Percentiles rank a stretch among this genome's conserved stretches.
Conservation (phyloP, 768 basidiomycete genomes). For the Calocybe gangraenosa region DNA sequence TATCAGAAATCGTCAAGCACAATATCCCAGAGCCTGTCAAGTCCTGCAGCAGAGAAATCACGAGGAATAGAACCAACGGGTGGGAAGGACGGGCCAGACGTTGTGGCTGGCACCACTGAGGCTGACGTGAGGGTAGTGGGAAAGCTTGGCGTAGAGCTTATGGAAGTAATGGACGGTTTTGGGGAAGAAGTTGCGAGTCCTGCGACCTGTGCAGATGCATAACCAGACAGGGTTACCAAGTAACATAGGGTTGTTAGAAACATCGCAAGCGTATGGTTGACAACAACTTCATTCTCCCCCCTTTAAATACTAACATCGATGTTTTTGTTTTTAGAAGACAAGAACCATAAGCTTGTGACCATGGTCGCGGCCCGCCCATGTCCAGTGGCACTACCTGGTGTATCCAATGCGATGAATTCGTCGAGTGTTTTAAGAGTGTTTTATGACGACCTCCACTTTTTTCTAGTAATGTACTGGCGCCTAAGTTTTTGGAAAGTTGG, state of each 20-base stretch:
- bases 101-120: neutral
- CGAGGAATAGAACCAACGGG: slow-evolving; percentile 35
- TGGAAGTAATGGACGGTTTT: neutral
- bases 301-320: neutral
- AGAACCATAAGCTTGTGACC: slow-evolving; percentile 2
- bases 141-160: neutral
- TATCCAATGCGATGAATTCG: too few species aligned
- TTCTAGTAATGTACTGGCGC: too few species aligned
- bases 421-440: too few species aligned
- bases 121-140: too few species aligned
- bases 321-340: neutral
- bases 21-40: slow-evolving; percentile 38
- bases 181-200: neutral
- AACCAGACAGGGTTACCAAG: neutral
- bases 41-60: slow-evolving; percentile 35
- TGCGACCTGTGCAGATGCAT: neutral
- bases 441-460: too few species aligned
- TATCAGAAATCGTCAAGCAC: slow-evolving; percentile 8
- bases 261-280: neutral
- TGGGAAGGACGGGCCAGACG: slow-evolving; percentile 25
- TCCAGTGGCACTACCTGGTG: too few species aligned
- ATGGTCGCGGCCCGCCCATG: neutral
- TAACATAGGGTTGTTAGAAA: neutral
- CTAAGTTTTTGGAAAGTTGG: too few species aligned
- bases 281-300: neutral